Evolutionary conservation across 2,329 filamentous ascomycete genomes (phyloP), one percentile per base, ranked within the genome.

Genomic region (Chrysoporthe cubensis): DNA sequence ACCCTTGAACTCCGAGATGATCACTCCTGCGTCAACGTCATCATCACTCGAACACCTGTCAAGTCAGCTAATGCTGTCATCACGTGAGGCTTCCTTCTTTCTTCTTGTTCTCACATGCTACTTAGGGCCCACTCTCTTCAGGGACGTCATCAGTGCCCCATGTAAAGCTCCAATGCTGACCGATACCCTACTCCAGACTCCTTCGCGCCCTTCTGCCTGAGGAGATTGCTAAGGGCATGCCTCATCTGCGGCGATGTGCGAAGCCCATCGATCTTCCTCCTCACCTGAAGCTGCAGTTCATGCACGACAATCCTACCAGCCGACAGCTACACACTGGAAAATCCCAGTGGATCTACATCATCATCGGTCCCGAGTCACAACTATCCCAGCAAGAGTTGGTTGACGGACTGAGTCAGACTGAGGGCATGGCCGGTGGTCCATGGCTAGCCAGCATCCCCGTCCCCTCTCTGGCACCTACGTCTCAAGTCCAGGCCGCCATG

Each of bases 231-330:
- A 87, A 89, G 78, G 86, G 85, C 82, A 82, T 90, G 73, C 85
- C 88, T 80, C 89, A 95, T 80, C 83, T 95, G 66, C 90, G 91
- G 71, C 87, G 91, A 76, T 92, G 93, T 76, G 91, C 90, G 68
- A 93, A 94, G 78, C 87, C 86, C 59, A 81, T 83, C 64, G 90
- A 91, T 74, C 82, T 94, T 9, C 90, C 91, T 11, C 80, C 84
- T 37, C 88, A 90, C 72, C 82, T 91, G 70, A 88, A 88, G 76
- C 82, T 84, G 6, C 82, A 85, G 70, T 86, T 85, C 71, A 88
- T 89, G 84, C 87, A 88, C 72, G 84, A 85, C 68, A 82, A 80
- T n/a, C 78, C 83, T 0, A 76, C 77, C 60, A 87, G 85, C 71
- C 82, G 84, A 69, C 82, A 85, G 71, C 84, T 87, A 62, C 87